Percentiles rank a stretch among this genome's conserved stretches.
Conservation (phyloP, 208 protist species). For the Trypanosoma brucei region DNA sequence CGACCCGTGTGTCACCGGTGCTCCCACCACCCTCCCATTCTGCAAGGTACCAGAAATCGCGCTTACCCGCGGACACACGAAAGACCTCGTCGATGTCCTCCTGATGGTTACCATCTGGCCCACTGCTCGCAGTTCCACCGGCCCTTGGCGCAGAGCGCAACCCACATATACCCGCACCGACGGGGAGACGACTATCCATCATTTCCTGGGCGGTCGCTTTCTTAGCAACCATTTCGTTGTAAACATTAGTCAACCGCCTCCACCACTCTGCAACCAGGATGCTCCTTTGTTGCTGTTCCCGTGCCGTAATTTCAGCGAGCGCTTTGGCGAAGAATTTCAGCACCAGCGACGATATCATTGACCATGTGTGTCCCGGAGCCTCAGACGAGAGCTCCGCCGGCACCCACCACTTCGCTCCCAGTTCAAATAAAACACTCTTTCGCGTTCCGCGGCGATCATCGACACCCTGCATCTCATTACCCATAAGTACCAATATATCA, state of each 20-base stretch:
- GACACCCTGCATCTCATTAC: not conserved
- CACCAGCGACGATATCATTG: not conserved
- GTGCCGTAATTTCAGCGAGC: too few species aligned
- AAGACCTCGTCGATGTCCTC: constrained; percentile 3
- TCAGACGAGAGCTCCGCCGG: not conserved
- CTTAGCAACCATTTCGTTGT: too few species aligned
- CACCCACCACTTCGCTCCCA: not conserved
- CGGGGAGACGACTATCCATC: too few species aligned
- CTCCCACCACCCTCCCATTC: not conserved
- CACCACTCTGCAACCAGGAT: not conserved
- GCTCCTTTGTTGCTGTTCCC: too few species aligned
- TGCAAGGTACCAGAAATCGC: constrained; percentile 6
- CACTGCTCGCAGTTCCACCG: too few species aligned
- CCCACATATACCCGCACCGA: too few species aligned
- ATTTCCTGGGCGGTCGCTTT: too few species aligned
- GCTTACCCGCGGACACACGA: constrained; percentile 1
- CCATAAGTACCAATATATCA: constrained; percentile 30
- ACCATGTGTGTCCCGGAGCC: not conserved
- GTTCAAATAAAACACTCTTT: not conserved
- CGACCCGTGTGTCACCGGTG: not conserved
- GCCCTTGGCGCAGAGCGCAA: too few species aligned
- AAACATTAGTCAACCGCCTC: too few species aligned
- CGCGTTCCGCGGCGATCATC: not conserved
- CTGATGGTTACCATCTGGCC: not conserved
- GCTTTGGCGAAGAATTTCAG: too few species aligned